These are phyloP conservation scores for Mitragyna speciosa DNA, from an alignment of 257 asterid species.

Conservation along the genomic window DNA sequence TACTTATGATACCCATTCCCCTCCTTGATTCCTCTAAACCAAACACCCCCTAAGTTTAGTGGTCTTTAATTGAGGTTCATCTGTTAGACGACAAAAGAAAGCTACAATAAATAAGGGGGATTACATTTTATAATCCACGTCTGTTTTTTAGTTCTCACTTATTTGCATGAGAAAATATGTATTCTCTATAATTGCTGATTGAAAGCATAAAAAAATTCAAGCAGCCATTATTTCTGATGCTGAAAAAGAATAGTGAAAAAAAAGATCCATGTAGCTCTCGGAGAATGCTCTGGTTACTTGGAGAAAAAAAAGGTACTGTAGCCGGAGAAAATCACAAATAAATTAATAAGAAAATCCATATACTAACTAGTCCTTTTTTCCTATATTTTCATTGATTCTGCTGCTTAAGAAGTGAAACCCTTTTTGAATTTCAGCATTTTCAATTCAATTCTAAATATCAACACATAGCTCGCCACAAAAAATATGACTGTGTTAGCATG, in stretches of 20 bases:
- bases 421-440: no score
- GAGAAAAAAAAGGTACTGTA: not conserved
- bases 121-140: not conserved
- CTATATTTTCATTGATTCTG: no score
- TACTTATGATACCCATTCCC: no score
- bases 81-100: not conserved
- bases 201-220: not conserved
- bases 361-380: no score
- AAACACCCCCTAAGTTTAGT: no score
- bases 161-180: not conserved
- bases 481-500: conserved; percentile 9
- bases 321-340: no score
- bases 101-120: not conserved
- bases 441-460: no score
- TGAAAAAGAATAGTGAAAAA: not conserved
- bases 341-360: no score
- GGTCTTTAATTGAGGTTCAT: not conserved
- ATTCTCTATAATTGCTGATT: not conserved
- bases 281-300: not conserved
- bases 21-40: no score
- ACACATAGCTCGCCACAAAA: not conserved
- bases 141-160: not conserved
- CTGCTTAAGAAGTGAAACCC: no score
- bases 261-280: not conserved
- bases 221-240: not conserved